Percentiles rank a stretch among this genome's conserved stretches.
Conservation (phyloP, 1,139 yeast genomes). For the Hansenula sp. region DNA sequence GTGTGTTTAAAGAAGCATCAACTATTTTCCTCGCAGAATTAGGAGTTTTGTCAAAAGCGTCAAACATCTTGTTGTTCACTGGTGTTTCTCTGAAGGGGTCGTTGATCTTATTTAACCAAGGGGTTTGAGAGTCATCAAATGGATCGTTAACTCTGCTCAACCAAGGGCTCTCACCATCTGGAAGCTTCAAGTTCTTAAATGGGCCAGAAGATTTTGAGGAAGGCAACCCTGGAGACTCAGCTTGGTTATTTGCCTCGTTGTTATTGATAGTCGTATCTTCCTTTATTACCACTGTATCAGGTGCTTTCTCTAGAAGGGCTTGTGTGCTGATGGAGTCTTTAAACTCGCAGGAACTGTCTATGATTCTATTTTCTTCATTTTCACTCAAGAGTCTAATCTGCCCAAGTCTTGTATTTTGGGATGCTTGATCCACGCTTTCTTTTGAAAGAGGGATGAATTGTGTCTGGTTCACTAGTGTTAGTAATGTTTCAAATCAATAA, state of each 20-base stretch:
- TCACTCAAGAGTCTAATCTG: slow-evolving; percentile 12
- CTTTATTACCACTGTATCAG: neutral
- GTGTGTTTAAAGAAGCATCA: slow-evolving; percentile 7
- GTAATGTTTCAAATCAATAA: neutral
- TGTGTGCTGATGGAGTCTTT: slow-evolving; percentile 16
- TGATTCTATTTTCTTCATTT: slow-evolving; percentile 17
- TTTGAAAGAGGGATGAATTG: slow-evolving; percentile 11
- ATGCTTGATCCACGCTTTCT: neutral
- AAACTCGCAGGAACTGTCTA: slow-evolving; percentile 20
- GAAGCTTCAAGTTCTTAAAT: slow-evolving; percentile 5
- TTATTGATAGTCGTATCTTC: neutral
- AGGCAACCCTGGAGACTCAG: neutral
- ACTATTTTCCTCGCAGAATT: neutral
- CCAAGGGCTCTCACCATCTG: slow-evolving; percentile 18
- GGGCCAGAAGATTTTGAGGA: slow-evolving; percentile 1
- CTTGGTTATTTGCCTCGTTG: neutral
- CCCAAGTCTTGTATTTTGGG: slow-evolving; percentile 10
- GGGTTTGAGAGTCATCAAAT: slow-evolving; percentile 21
- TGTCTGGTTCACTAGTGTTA: slow-evolving; percentile 9
- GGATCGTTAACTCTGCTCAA: slow-evolving; percentile 16
- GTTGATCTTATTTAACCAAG: slow-evolving; percentile 19
- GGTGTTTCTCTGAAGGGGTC: slow-evolving; percentile 26
- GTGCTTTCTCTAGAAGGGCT: slow-evolving; percentile 9
- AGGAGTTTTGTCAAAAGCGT: slow-evolving; percentile 14
- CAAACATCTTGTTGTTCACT: neutral